Conservation (phyloP, 2,329 filamentous ascomycete genomes). For the Ceratocystis ficicola region DNA sequence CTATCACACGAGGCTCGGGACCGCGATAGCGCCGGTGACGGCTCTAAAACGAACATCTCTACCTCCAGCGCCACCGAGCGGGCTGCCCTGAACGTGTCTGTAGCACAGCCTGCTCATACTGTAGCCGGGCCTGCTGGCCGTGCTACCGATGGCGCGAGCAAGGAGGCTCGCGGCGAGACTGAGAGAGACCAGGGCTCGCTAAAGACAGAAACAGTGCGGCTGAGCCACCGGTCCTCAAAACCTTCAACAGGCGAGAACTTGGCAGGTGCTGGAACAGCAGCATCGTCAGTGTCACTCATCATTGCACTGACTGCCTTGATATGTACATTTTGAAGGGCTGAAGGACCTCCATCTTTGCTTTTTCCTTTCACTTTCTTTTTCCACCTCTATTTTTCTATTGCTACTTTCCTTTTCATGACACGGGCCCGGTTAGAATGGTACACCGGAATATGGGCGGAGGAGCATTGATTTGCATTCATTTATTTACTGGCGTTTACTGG, state of each 20-base stretch:
- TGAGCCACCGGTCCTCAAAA: background rate
- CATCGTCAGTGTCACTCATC: slow-evolving; percentile 21
- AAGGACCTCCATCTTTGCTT: background rate
- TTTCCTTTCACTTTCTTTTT: background rate
- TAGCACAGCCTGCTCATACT: too few species aligned
- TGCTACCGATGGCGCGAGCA: too few species aligned
- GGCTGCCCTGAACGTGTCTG: too few species aligned
- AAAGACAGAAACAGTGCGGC: background rate
- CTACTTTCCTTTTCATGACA: slow-evolving; percentile 1
- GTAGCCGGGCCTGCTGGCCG: too few species aligned
- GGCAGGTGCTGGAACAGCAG: slow-evolving; percentile 14
- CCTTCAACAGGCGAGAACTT: slow-evolving; percentile 13
- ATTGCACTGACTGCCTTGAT: slow-evolving; percentile 22
- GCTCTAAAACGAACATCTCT: too few species aligned
- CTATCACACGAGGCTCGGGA: too few species aligned
- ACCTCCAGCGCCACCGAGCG: too few species aligned
- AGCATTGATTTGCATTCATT: background rate
- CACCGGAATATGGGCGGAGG: background rate
- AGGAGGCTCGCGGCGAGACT: too few species aligned
- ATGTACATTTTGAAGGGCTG: slow-evolving; percentile 18
- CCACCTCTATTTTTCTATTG: background rate
- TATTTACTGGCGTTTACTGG: background rate
- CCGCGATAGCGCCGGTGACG: too few species aligned
- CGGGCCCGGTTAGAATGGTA: background rate
- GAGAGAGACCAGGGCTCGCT: too few species aligned